Base-by-base conservation (phyloP, 768 basidiomycete species). In the Trametes cinnabarina region DNA sequence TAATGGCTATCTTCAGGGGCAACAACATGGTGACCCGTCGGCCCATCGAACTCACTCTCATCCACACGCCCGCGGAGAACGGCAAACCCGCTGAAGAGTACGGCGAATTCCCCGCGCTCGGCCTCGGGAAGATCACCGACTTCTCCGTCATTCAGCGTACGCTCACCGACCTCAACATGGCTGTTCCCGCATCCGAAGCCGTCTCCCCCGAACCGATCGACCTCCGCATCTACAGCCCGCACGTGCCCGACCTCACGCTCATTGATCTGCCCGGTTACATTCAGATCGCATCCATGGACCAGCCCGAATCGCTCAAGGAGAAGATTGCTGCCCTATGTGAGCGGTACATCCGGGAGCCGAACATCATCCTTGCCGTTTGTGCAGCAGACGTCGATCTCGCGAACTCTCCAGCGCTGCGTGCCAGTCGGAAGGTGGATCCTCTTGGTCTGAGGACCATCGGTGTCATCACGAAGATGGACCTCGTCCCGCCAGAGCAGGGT, bases 1-100 rank as follows among this genome's bases (percentile, higher is more conserved):
- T 10, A 58, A 41, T 35, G 55, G 11, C 17, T 17, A 14, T 19
- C 2, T 12, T 17, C 67, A 98, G 96, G 75, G 97, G 97, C 54
- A 89, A 94, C 72, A 98, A 98, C 73, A 99, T 99, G 97, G 97
- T 98, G 32, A 99, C 97, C 2, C 89, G 97, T 0, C 87, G 97
- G 52, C 97, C 97, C 1, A 98, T 99, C 66, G 97, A 99, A 69
- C 84, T 99, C 58, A 99, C 97, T 3, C 86, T 99, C 47, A 87
- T 98, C 57, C 93, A 99, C 68, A 96, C 90, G 0, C 93, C 93
- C 20, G 70, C 82, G 17, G 76, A 72, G 10, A 75, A 83, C 32
- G 82, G 84, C 2, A 74, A 81, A 53, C 72, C 77, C 5, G 77
- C 82, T 20, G 80, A 76, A 39, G 95, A 97, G 70, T 98, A 94